Conservation (phyloP, 75 land plant genomes). For the Picea glauca region DNA sequence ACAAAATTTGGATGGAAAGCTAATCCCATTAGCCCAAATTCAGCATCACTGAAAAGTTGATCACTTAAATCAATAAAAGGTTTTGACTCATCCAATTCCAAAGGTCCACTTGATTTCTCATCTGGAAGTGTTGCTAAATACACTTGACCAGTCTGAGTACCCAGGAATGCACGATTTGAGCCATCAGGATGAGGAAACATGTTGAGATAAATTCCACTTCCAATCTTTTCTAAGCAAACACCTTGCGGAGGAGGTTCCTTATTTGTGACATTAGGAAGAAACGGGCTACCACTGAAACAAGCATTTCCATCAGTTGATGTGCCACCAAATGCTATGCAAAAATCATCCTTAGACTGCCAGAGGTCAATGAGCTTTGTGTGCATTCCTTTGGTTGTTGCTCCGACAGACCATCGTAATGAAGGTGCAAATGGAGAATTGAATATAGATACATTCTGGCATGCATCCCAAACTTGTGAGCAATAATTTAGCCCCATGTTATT, state of each 20-base stretch:
- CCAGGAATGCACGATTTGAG: conserved; percentile 71
- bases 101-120: neutral
- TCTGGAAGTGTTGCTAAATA: conserved; percentile 39
- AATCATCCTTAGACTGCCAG: conserved; percentile 56
- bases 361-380: conserved; percentile 38
- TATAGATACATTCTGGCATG: conserved; percentile 64
- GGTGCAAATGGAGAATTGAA: conserved; percentile 66
- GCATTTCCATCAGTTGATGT: conserved; percentile 22
- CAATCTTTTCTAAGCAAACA: conserved; percentile 81
- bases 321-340: conserved; percentile 66
- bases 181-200: conserved; percentile 88
- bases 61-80: conserved; percentile 79
- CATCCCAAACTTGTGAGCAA: conserved; percentile 70
- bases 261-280: conserved; percentile 21
- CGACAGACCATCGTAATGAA: conserved; percentile 23
- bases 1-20: conserved; percentile 84
- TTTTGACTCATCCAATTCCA: conserved; percentile 45
- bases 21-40: conserved; percentile 74
- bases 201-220: conserved; percentile 56
- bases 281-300: conserved; percentile 65
- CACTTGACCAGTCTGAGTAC: conserved; percentile 59
- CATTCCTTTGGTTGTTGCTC: conserved; percentile 19
- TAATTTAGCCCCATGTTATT: conserved; percentile 17
- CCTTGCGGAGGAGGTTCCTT: conserved; percentile 38
- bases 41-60: conserved; percentile 31